Percentiles rank a stretch among this genome's conserved stretches.
phyloP scores from a whole-genome alignment of 371 early-diverging fungal genomes.

The Mortierella sp. region DNA sequence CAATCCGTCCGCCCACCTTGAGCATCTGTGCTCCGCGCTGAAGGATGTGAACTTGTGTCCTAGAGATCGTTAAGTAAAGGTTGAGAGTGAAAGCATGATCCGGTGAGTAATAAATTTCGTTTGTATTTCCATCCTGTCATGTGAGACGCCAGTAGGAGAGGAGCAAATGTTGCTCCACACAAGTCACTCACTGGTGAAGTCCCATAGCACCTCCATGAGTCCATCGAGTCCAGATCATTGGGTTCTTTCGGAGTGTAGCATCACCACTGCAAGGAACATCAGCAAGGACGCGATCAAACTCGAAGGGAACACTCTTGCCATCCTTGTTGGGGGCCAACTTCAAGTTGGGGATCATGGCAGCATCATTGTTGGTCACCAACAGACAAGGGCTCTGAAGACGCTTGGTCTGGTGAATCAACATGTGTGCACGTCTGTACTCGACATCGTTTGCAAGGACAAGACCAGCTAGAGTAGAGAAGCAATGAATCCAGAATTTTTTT shows the following conservation, averaged over 20 bases:
- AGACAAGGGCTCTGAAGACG: conserved; percentile 92
- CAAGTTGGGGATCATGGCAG: conserved; percentile 86
- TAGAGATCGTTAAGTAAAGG: conserved; percentile 21
- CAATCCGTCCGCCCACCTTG: conserved; percentile 94
- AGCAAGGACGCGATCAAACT: conserved; percentile 96
- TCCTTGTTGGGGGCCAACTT: conserved; percentile 40
- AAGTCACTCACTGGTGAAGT: conserved; percentile 75
- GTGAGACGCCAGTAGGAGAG: no score
- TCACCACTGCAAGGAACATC: conserved; percentile 99
- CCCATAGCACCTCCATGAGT: conserved; percentile 74
- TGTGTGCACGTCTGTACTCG: conserved; percentile 89
- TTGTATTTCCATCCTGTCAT: not conserved
- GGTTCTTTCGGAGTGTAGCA: conserved; percentile 99
- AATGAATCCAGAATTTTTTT: not conserved
- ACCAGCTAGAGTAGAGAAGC: conserved; percentile 65
- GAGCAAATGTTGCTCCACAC: not conserved
- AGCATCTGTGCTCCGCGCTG: conserved; percentile 89
- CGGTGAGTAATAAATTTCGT: not conserved
- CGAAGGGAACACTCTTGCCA: conserved; percentile 55
- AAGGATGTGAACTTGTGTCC: conserved; percentile 90
- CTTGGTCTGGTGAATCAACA: conserved; percentile 96
- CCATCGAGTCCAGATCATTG: conserved; percentile 93
- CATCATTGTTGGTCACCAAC: conserved; percentile 98
- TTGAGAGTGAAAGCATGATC: not conserved
- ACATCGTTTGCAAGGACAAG: conserved; percentile 98